Conservation (phyloP, 2,329 filamentous ascomycete genomes). For the Diplodia sapinea region DNA sequence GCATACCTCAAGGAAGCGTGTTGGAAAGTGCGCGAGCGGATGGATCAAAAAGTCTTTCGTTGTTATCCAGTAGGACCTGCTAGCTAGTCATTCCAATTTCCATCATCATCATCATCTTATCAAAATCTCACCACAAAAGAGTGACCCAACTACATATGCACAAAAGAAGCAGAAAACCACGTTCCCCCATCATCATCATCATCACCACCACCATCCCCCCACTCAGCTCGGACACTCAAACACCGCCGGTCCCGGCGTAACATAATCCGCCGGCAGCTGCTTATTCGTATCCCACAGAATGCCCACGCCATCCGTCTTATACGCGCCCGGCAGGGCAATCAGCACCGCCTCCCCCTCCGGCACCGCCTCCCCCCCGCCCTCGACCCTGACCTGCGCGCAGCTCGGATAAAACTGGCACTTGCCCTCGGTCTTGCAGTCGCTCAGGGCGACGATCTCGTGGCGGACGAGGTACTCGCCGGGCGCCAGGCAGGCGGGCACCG, state of each 20-base stretch:
- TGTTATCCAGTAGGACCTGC: too few species aligned
- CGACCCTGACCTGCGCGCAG: conserved; percentile 47
- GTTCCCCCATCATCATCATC: too few species aligned
- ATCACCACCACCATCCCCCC: too few species aligned
- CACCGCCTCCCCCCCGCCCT: conserved; percentile 22
- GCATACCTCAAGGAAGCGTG: too few species aligned
- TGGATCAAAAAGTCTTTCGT: too few species aligned
- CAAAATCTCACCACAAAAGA: too few species aligned
- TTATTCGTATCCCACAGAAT: conserved; percentile 18
- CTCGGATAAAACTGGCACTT: conserved; percentile 52
- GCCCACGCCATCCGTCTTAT: background rate
- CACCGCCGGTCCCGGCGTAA: background rate
- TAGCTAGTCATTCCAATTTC: too few species aligned
- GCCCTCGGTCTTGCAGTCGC: conserved; percentile 49
- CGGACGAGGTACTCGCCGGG: conserved; percentile 52
- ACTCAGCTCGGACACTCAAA: conserved; percentile 14
- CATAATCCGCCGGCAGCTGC: conserved; percentile 12
- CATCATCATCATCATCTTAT: too few species aligned
- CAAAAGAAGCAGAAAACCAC: background rate
- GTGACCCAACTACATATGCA: too few species aligned
- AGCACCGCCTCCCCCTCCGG: background rate
- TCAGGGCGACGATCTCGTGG: conserved; percentile 48
- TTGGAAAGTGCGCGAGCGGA: too few species aligned
- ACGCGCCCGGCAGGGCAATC: background rate
- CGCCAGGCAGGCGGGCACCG: conserved; percentile 37